Evolutionary conservation across 768 basidiomycete genomes (phyloP), one percentile per base, ranked within the genome.

Genomic region (Suillus brevipes): DNA sequence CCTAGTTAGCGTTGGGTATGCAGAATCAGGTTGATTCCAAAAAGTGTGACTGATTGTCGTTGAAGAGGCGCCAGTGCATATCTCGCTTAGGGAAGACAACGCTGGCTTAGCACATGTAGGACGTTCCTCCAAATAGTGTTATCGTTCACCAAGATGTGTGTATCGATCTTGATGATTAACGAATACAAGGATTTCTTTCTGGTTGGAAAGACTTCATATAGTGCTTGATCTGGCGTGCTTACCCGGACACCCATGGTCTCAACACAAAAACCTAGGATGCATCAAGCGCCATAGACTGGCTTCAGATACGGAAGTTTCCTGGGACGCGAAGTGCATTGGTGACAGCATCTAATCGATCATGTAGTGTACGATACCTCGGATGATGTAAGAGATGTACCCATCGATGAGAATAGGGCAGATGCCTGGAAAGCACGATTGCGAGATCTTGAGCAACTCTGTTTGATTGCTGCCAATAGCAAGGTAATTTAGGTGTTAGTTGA

Each of bases 31-130:
- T 31, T 31, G 31, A 31, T 31, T 31, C 31, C 31, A 31, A 31
- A 28, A 31, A 31, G 3, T 4, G 31, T 31, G 31, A 42, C 65
- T 38, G 20, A 36, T 67, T 14, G 60, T 42, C 0, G 9, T 31
- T 63, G 31, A 55, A 95, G 95, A 36, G 96, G 96, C 10, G 91
- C 95, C 6, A 92, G 31, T 31, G 31, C 31, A 31, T 4, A 31
- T 31, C 94, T 28, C 97, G 95, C 76, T 95, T 90, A 0, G 96
- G 97, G 20, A 99, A 99, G 82, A 98, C 97, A 2, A 94, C 95
- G 0, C 85, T 98, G n/a, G 95, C 95, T 37, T 97, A 97, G 75
- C 92, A 95, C 74, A 82, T 98, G 60, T 82, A 82, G 25, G 75
- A 77, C 5, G 88, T 92, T 62, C 76, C 97, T 37, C 92, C 94